These are phyloP conservation scores for Solanum habrochaites DNA, from an alignment of 257 asterid species.

Conservation along the genomic window DNA sequence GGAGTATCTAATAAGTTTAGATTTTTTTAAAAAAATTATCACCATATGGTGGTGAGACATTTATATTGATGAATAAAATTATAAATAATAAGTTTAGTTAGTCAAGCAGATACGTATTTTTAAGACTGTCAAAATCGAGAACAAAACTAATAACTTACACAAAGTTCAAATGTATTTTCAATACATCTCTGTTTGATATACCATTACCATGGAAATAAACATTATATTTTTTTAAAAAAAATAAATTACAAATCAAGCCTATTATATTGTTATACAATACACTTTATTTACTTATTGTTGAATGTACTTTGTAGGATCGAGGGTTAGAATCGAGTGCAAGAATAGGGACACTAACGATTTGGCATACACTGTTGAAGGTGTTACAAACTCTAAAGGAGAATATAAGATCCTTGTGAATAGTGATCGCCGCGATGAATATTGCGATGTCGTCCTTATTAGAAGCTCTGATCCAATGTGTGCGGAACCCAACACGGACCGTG, in stretches of 20 bases:
- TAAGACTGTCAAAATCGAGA: too few species aligned
- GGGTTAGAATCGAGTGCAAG: constrained; percentile 52
- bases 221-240: neutral
- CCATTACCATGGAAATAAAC: too few species aligned
- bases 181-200: neutral
- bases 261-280: neutral
- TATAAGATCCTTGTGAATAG: constrained; percentile 34
- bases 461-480: constrained; percentile 50
- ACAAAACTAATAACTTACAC: too few species aligned
- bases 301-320: constrained; percentile 24
- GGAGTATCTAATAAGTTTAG: too few species aligned
- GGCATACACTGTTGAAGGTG: constrained; percentile 20
- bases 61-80: too few species aligned
- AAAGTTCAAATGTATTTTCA: too few species aligned
- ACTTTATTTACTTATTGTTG: neutral
- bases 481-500: constrained; percentile 34
- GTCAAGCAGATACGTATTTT: too few species aligned
- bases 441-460: constrained; percentile 33
- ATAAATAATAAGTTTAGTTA: too few species aligned
- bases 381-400: constrained; percentile 29
- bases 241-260: neutral
- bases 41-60: too few species aligned
- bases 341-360: constrained; percentile 2
- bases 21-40: too few species aligned
- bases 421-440: constrained; percentile 49